A percentile compares a stretch with the other conserved stretches of the same genome.
phyloP scores from a whole-genome alignment of 1,284 basidiomycete genomes.

The Sutorius eximius region DNA sequence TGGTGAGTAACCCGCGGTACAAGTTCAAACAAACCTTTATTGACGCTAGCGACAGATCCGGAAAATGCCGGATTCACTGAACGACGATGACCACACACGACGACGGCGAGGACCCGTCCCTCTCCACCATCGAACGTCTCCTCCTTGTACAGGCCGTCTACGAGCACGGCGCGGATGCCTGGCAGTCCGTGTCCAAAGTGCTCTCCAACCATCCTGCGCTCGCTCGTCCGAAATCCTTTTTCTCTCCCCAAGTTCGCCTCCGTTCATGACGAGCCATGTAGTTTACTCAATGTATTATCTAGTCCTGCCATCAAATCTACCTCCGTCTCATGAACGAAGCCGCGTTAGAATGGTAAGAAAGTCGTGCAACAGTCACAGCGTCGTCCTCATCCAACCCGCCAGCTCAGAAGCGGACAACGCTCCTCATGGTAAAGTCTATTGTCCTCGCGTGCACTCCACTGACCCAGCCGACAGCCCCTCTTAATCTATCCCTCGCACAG shows the following conservation, averaged over 20 bases:
- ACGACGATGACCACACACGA: constrained; percentile 10
- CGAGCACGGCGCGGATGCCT: constrained; percentile 76
- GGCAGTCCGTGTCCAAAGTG: constrained; percentile 66
- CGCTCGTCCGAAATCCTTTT: constrained; percentile 60
- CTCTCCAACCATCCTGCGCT: constrained; percentile 69
- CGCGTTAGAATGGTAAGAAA: constrained; percentile 62
- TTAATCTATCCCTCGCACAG: constrained; percentile 69
- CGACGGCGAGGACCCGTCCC: constrained; percentile 17
- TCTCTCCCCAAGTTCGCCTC: constrained; percentile 59
- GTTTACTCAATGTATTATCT: constrained; percentile 27
- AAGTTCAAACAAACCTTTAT: constrained; percentile 15
- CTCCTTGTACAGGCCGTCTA: constrained; percentile 83
- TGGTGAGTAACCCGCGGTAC: constrained; percentile 25
- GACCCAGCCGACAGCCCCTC: constrained; percentile 37
- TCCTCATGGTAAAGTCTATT: constrained; percentile 40
- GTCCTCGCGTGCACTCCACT: neutral
- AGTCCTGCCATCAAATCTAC: constrained; percentile 73
- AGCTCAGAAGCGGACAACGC: constrained; percentile 44
- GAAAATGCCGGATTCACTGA: constrained; percentile 21
- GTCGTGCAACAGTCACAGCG: neutral
- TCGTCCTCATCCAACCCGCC: constrained; percentile 15
- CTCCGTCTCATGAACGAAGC: constrained; percentile 66
- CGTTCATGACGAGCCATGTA: constrained; percentile 11
- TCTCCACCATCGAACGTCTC: constrained; percentile 63
- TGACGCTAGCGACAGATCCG: constrained; percentile 10